Evolutionary conservation across 805 yeast species (phyloP).

Genomic region (Kluyveromyces lactis): DNA sequence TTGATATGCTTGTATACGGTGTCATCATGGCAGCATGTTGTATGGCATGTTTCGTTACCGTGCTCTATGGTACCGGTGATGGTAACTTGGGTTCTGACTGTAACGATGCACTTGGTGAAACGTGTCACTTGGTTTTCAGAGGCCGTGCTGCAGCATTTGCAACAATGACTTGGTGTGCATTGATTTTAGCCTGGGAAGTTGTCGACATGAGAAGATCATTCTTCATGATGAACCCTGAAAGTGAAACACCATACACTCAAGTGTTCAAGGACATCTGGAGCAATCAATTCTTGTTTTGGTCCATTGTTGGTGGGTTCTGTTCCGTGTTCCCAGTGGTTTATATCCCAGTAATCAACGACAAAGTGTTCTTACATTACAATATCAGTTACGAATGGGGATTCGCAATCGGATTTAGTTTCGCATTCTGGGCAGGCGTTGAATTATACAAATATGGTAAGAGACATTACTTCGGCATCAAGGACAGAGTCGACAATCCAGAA

Average conservation of each 20-base stretch:
- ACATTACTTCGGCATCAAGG: constrained; percentile 35
- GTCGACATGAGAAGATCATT: constrained; percentile 63
- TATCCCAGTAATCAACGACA: constrained; percentile 77
- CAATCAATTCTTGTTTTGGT: constrained; percentile 76
- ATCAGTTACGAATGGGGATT: constrained; percentile 80
- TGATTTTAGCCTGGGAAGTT: constrained; percentile 79
- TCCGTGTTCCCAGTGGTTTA: constrained; percentile 76
- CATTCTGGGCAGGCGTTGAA: constrained; percentile 57
- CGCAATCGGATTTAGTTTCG: constrained; percentile 48
- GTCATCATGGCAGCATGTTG: constrained; percentile 65
- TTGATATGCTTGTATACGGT: constrained; percentile 69
- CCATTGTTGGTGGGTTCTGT: constrained; percentile 59
- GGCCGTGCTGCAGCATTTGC: constrained; percentile 75
- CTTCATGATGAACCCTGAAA: constrained; percentile 60
- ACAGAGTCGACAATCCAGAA: constrained; percentile 48
- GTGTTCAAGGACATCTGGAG: constrained; percentile 58
- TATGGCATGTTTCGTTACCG: constrained; percentile 53
- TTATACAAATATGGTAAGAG: constrained; percentile 62
- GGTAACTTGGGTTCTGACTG: constrained; percentile 62
- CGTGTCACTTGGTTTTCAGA: constrained; percentile 57
- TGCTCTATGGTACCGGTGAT: constrained; percentile 57
- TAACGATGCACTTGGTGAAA: constrained; percentile 39
- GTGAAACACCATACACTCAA: constrained; percentile 51
- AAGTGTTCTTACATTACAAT: constrained; percentile 64
- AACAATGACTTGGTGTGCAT: constrained; percentile 80